Conservation (phyloP, 2,329 filamentous ascomycete genomes). For the Aciculosporium take region DNA sequence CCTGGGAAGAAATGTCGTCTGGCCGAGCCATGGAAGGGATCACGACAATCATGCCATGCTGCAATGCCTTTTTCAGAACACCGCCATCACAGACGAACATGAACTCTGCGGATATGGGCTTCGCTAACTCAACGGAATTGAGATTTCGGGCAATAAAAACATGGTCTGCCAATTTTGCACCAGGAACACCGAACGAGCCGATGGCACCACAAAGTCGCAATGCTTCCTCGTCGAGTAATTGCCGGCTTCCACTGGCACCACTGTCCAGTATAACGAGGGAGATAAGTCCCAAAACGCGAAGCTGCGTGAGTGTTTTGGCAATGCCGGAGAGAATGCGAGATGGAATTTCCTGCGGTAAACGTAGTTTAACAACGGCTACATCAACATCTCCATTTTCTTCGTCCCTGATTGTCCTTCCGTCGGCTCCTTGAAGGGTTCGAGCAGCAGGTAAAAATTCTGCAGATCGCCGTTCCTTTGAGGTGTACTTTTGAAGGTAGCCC, state of each 20-base stretch:
- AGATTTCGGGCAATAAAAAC: constrained; percentile 11
- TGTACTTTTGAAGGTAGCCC: constrained; percentile 80
- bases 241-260: constrained; percentile 25
- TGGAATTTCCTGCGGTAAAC: constrained; percentile 56
- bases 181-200: constrained; percentile 51
- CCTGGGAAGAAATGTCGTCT: constrained; percentile 24
- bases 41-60: constrained; percentile 22
- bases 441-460: not conserved
- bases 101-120: constrained; percentile 12
- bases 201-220: constrained; percentile 63
- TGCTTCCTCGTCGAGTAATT: constrained; percentile 45
- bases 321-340: constrained; percentile 58
- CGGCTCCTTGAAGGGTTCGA: not conserved
- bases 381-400: constrained; percentile 25
- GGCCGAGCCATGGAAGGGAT: constrained; percentile 27
- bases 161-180: constrained; percentile 51
- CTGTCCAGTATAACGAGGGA: constrained; percentile 77
- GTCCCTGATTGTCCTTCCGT: not conserved
- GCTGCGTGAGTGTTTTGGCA: constrained; percentile 69
- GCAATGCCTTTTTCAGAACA: constrained; percentile 18
- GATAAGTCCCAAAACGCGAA: constrained; percentile 66
- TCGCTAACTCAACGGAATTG: not conserved
- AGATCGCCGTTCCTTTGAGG: constrained; percentile 15
- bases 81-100: constrained; percentile 19
- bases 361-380: constrained; percentile 75